Base-by-base conservation (phyloP, 139 green algal genomes). In the Chlamydomonas applanata region DNA sequence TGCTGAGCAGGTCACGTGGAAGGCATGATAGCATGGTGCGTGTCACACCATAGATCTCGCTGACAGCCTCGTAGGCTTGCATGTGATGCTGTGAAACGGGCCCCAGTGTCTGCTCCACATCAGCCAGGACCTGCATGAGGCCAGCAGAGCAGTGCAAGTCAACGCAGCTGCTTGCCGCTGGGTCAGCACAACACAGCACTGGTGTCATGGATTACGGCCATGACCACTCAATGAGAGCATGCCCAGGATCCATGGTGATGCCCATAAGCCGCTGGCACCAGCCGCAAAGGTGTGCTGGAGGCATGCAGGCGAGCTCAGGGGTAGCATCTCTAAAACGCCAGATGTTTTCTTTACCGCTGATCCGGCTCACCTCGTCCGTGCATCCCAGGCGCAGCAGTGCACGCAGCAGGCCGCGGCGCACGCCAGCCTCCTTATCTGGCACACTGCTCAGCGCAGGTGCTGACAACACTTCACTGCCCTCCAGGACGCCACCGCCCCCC, bases 1-100 rank as follows among this genome's bases (percentile, higher is more conserved):
- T 27, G 0, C 63, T 57, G 35, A 88, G 69, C 69, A 88, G 57
- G 20, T 80, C 68, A 11, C 33, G 35, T 1, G 79, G 78, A 63
- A 88, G 54, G 46, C 71, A 66, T 24, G 83, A 76, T 63, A 88
- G 83, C 69, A 84, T 81, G 76, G 83, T 85, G 44, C 83, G 66
- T 9, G 54, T 71, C 0, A 44, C 54, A 30, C 71, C 63, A 73
- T 85, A 87, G 4, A 87, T 73, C 63, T 87, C 82, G 3, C 36
- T 52, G 20, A 79, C 64, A 0, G 29, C 66, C 22, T 78, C 40
- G 5, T 67, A 66, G 22, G 75, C 74, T n/a, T 45, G 20, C 46
- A 40, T 24, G 14, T 85, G 62, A 1, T 45, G 34, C 19, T 71
- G 72, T 2, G 75, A 62, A 17, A 87, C 63, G 5, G 82, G 72